A percentile compares a stretch with the other conserved stretches of the same genome.
Conservation (phyloP, 2,329 filamentous ascomycete species). For the Nannizziopsis arthrosporioides region DNA sequence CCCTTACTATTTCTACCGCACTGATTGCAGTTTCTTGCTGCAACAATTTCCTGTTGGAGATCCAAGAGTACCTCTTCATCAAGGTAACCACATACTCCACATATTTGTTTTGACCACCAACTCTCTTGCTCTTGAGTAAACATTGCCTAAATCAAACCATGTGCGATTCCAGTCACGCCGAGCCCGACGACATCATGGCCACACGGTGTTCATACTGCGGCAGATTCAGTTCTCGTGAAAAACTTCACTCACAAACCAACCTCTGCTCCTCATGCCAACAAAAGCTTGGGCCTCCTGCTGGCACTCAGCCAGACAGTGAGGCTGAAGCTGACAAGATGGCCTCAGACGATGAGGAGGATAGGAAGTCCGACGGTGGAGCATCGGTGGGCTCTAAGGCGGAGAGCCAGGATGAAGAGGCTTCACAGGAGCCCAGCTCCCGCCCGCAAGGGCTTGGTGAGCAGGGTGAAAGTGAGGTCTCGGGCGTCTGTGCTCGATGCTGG, state of each 20-base stretch:
- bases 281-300: conserved; percentile 6
- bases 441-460: conserved; percentile 4
- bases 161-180: conserved; percentile 15
- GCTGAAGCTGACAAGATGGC: conserved; percentile 1
- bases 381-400: conserved; percentile 6
- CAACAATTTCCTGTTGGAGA: no score
- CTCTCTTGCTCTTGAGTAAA: not conserved
- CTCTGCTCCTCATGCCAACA: conserved; percentile 15
- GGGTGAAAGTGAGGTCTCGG: not conserved
- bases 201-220: conserved; percentile 17
- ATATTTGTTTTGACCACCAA: no score
- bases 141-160: conserved; percentile 10
- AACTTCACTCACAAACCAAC: conserved; percentile 9
- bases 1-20: no score
- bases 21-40: no score
- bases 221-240: conserved; percentile 11
- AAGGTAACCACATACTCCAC: no score
- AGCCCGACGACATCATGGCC: conserved; percentile 13
- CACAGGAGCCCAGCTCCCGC: conserved; percentile 5
- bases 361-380: conserved; percentile 8
- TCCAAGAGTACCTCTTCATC: no score
- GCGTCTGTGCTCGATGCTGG: conserved; percentile 18
- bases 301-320: not conserved
- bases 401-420: conserved; percentile 7
- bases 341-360: not conserved